Evolutionary conservation across 495 filamentous ascomycete genomes (phyloP).

Genomic region (Trichoderma orchidacearum): DNA sequence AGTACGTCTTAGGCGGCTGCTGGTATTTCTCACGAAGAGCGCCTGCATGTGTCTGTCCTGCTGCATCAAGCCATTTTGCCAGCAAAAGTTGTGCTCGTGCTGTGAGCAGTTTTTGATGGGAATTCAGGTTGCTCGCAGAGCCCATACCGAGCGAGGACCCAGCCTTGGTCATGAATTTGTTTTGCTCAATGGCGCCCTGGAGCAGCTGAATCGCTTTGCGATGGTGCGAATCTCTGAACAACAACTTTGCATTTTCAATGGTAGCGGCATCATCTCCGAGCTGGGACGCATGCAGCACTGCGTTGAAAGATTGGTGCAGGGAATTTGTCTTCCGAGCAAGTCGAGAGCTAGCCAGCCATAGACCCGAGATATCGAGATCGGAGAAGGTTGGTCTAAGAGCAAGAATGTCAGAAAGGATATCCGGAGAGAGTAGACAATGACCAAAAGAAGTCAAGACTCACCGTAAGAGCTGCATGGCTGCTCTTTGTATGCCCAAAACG

Average conservation of each 20-base stretch:
- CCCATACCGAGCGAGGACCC: neutral
- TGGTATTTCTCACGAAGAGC: conserved; percentile 68
- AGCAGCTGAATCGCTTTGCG: conserved; percentile 88
- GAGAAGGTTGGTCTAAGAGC: conserved; percentile 28
- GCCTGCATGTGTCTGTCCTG: conserved; percentile 75
- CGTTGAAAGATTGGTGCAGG: conserved; percentile 78
- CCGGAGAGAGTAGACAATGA: conserved; percentile 3
- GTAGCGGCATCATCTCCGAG: conserved; percentile 74
- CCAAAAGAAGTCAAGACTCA: conserved; percentile 19
- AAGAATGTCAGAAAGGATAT: conserved; percentile 23
- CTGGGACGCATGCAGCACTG: conserved; percentile 75
- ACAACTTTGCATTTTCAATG: conserved; percentile 79
- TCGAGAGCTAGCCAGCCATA: conserved; percentile 77
- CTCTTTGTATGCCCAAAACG: conserved; percentile 73
- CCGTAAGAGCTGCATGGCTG: conserved; percentile 65
- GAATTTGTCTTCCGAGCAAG: conserved; percentile 76
- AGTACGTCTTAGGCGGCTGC: conserved; percentile 45
- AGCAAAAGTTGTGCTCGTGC: conserved; percentile 67
- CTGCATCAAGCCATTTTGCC: conserved; percentile 91
- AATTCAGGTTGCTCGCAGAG: conserved; percentile 25
- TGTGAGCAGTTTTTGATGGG: conserved; percentile 39
- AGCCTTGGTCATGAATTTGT: conserved; percentile 27
- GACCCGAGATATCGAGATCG: conserved; percentile 59
- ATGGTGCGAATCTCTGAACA: conserved; percentile 93
- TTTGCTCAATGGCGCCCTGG: conserved; percentile 66